These are phyloP conservation scores for Talaromyces stipitatus DNA, from an alignment of 495 filamentous ascomycete species.

Conservation along the genomic window DNA sequence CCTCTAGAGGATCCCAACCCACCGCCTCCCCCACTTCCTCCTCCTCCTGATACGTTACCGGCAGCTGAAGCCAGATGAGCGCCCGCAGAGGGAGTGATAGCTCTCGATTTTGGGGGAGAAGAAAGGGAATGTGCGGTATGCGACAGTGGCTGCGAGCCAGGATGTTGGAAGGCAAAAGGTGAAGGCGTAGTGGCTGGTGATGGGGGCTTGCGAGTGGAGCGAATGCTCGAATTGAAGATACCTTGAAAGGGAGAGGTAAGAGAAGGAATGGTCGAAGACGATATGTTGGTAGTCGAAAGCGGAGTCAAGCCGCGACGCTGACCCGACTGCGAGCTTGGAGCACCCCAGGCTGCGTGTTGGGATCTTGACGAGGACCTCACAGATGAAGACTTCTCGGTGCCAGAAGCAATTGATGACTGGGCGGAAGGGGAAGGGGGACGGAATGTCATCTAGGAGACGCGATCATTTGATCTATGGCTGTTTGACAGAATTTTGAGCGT, in stretches of 20 bases:
- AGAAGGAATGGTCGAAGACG: slow-evolving; percentile 44
- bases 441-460: slow-evolving; percentile 59
- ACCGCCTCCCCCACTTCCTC: slow-evolving; percentile 53
- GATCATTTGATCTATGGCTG: slow-evolving; percentile 47
- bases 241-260: slow-evolving; percentile 48
- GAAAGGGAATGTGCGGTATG: slow-evolving; percentile 45
- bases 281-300: slow-evolving; percentile 49
- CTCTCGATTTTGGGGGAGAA: slow-evolving; percentile 47
- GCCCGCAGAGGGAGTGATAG: slow-evolving; percentile 53
- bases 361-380: slow-evolving; percentile 44
- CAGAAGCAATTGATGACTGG: slow-evolving; percentile 56
- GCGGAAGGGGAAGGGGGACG: slow-evolving; percentile 53
- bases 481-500: slow-evolving; percentile 35
- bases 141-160: slow-evolving; percentile 51
- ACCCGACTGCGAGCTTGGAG: slow-evolving; percentile 47
- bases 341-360: slow-evolving; percentile 57
- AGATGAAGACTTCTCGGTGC: slow-evolving; percentile 48
- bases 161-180: slow-evolving; percentile 46
- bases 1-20: slow-evolving; percentile 47
- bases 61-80: slow-evolving; percentile 52
- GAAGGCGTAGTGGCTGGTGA: slow-evolving; percentile 40
- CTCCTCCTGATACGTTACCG: slow-evolving; percentile 47
- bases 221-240: slow-evolving; percentile 42
- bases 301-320: slow-evolving; percentile 56
- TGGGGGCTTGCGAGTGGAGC: slow-evolving; percentile 42